Base-by-base conservation (phyloP, 2,329 filamentous ascomycete genomes). In the Chaetomium strumarium region DNA sequence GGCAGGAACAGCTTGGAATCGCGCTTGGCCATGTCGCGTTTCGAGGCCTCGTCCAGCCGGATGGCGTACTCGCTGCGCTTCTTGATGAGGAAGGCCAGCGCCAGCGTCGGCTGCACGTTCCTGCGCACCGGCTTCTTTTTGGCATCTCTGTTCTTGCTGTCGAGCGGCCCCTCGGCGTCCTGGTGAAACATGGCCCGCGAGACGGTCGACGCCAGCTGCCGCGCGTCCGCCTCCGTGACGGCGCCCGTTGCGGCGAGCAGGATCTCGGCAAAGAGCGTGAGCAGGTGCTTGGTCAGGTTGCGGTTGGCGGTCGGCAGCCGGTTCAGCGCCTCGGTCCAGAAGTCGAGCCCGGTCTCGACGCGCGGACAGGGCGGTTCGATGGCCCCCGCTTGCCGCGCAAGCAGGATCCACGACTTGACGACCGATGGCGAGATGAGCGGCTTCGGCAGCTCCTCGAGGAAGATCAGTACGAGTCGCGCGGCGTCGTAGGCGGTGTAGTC, bases 311-410 rank as follows among this genome's bases (percentile, higher is more conserved):
- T 49, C 12, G 60, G 55, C 34, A 63, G 52, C 0, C 61, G 55
- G 55, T 60, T 63, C 16, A 63, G 55, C 5, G 60, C 61, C 41
- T 63, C 61, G 17, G 55, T 57, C 61, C 61, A 63, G 10, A 63
- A 60, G 37, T 63, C 61, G 12, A 62, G 52, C 1, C 60, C 61
- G 20, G 58, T 57, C n/a, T 63, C 61, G 40, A 61, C 36, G 14
- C 57, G 49, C 1, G 58, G 47, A 10, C 56, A 57, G 0, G 56
- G 53, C 14, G 55, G 58, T 34, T 59, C 59, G 43, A 62, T 61
- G 40, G 58, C 61, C 16, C 58, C 61, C 19, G 57, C 55, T 30
- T 62, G 60, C 0, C 60, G 46, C 5, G 59, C 60, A 0, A 63
- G 57, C 36, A 61, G 39, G 24, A 63, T 51, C 61, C 61, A 63